A percentile compares a stretch with the other conserved stretches of the same genome.
phyloP scores from a whole-genome alignment of 2,329 filamentous ascomycete species.

The Phialophora chinensis region DNA sequence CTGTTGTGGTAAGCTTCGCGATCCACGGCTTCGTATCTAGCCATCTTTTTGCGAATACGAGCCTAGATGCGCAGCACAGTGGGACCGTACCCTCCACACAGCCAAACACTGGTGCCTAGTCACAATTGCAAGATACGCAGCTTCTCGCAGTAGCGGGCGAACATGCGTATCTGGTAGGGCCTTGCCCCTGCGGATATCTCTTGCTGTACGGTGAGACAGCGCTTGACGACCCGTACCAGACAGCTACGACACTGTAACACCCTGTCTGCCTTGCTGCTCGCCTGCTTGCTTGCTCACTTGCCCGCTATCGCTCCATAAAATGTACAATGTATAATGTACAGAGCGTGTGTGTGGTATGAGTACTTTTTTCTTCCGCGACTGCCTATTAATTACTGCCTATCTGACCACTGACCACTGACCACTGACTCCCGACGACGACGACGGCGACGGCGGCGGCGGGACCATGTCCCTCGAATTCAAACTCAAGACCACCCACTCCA shows the following conservation, averaged over 20 bases:
- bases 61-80: too few relatives aligned
- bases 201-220: neutral
- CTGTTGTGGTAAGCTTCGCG: too few relatives aligned
- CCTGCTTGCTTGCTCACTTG: neutral
- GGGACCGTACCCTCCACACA: neutral
- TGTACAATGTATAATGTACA: neutral
- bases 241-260: neutral
- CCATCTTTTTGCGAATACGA: too few relatives aligned
- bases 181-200: neutral
- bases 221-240: neutral
- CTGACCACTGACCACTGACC: neutral
- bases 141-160: neutral
- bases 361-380: neutral
- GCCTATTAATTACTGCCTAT: neutral
- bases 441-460: neutral
- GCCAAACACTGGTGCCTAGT: neutral
- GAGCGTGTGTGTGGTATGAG: neutral
- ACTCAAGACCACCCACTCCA: constrained; percentile 16
- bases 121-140: neutral
- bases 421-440: neutral
- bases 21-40: too few relatives aligned
- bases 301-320: neutral
- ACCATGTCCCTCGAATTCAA: neutral
- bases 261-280: neutral
- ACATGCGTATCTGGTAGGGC: neutral